Evolutionary conservation across 371 early-diverging fungal genomes (phyloP), one percentile per base, ranked within the genome.

Genomic region (Apophysomyces trapeziformis): DNA sequence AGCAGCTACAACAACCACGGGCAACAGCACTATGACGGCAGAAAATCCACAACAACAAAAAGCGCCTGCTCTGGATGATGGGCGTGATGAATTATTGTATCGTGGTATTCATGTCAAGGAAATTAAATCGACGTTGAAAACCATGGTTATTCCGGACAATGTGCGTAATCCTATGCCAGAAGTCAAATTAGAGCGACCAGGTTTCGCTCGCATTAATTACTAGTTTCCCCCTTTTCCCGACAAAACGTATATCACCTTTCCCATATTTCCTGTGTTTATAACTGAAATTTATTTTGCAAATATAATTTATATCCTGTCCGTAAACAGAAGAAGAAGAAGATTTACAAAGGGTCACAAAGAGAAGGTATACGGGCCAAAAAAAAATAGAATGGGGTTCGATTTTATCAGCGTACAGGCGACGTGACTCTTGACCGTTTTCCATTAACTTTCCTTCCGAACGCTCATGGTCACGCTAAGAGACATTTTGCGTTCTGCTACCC

Each of bases 51-150:
- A 46, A 32, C 18, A 16, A 14, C 46, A 41, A 26, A 32, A 9
- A 21, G 14, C 44, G 14, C 14, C 44, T 11, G 46, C 38, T 16
- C 32, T 65, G 5, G 82, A 82, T 47, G 79, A 82, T 60, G 82
- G 82, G 13, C 67, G 68, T 9, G 73, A 72, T 61, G 83, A 83
- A 57, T 61, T 83, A 16, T 26, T 73, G 26, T 80, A 80, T 43
- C 69, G 83, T 58, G 83, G 83, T 57, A 83, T 83, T 44, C 75
- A 72, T n/a, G 76, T 83, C 16, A 83, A 83, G 59, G 80, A 83
- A 60, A 78, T 83, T 64, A 83, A 83, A 47, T 72, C 79, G 12
- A 83, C 83, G 8, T 57, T 83, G 3, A 83, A 83, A 41, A 67
- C 80, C 4, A 72, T 83, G 73, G 75, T 83, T 4, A 76, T 83